Conservation (phyloP, 257 asterid genomes). For the Lycium barbarum region DNA sequence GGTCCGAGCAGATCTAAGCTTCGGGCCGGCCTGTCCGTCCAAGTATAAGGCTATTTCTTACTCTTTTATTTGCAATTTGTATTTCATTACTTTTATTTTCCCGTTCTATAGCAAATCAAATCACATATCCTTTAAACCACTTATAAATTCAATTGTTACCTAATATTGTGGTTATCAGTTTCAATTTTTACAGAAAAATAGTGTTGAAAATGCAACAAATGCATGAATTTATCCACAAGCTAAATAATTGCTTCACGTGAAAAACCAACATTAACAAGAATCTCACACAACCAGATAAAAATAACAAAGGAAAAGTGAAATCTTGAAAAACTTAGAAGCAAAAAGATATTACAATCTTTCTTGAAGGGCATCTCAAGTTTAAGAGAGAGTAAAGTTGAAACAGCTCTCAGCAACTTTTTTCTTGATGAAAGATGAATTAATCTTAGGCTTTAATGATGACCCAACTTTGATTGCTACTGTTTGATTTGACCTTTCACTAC, state of each 20-base stretch:
- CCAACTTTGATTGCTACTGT: too few relatives aligned
- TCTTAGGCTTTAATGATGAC: too few relatives aligned
- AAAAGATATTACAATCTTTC: neutral
- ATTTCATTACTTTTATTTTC: too few relatives aligned
- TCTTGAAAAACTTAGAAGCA: neutral
- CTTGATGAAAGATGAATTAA: conserved; percentile 45
- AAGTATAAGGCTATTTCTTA: too few relatives aligned
- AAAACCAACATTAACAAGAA: neutral
- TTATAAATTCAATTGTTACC: too few relatives aligned
- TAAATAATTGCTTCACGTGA: neutral
- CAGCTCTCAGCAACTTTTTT: conserved; percentile 52
- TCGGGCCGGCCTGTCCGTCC: too few relatives aligned
- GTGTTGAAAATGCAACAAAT: neutral
- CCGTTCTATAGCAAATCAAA: too few relatives aligned
- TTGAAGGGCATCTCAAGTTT: conserved; percentile 43
- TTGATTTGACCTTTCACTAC: too few relatives aligned
- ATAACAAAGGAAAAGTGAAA: neutral
- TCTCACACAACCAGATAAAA: neutral
- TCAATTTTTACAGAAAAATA: neutral
- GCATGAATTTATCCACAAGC: neutral
- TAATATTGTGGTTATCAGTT: too few relatives aligned
- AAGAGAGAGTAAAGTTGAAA: conserved; percentile 47
- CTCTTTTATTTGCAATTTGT: too few relatives aligned
- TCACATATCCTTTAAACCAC: too few relatives aligned
- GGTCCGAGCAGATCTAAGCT: too few relatives aligned